phyloP scores from a whole-genome alignment of 1,284 basidiomycete species.

The Fistulinella staudtii region DNA sequence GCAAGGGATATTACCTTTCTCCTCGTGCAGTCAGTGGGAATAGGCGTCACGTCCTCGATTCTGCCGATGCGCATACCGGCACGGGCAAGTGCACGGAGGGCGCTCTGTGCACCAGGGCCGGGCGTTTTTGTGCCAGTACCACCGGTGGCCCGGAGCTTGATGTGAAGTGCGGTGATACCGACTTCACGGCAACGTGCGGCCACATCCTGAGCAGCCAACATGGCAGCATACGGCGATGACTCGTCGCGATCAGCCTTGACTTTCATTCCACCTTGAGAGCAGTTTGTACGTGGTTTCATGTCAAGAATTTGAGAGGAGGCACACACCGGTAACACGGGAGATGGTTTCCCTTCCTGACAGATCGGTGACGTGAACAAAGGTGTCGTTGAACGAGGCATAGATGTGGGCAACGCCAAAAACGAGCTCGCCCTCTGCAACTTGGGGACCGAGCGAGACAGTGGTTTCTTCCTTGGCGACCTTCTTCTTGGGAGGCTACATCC shows the following conservation, averaged over 20 bases:
- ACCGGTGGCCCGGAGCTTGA: slow-evolving; percentile 98
- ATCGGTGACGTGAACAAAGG: slow-evolving; percentile 99
- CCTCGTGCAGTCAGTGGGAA: slow-evolving; percentile 96
- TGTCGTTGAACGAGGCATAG: slow-evolving; percentile 99
- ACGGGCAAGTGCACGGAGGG: slow-evolving; percentile 97
- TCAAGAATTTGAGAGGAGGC: background rate
- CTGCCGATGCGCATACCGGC: slow-evolving; percentile 98
- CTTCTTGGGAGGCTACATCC: slow-evolving; percentile 74
- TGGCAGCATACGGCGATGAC: slow-evolving; percentile 98
- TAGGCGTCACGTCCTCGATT: slow-evolving; percentile 96
- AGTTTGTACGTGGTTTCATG: background rate
- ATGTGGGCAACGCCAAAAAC: slow-evolving; percentile 97
- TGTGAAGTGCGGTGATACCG: slow-evolving; percentile 95
- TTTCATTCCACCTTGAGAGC: slow-evolving; percentile 84
- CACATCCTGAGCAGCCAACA: slow-evolving; percentile 98
- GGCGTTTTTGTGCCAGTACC: slow-evolving; percentile 99
- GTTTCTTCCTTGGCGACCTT: slow-evolving; percentile 76
- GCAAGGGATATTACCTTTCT: slow-evolving; percentile 70
- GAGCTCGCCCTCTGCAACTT: slow-evolving; percentile 92
- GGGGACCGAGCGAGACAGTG: slow-evolving; percentile 87
- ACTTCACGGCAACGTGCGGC: slow-evolving; percentile 97
- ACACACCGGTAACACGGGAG: slow-evolving; percentile 91
- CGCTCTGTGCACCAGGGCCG: slow-evolving; percentile 96
- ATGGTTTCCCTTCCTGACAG: slow-evolving; percentile 98
- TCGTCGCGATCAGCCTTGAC: slow-evolving; percentile 99